Conservation (phyloP, 164 flowering plant genomes). For the Aristolochia fimbriata region DNA sequence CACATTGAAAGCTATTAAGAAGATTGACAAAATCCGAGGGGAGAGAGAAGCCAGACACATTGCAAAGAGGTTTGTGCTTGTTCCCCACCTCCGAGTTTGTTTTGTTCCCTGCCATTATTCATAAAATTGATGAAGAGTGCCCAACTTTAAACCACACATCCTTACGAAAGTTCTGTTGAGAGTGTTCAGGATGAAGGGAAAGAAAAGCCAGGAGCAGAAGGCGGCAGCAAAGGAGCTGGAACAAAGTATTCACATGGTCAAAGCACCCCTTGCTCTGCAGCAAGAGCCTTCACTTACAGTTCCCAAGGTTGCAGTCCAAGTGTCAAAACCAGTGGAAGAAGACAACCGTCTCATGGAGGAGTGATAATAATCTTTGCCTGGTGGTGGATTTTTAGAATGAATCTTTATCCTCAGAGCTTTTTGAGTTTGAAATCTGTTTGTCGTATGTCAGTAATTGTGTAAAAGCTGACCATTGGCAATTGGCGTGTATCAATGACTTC, state of each 20-base stretch:
- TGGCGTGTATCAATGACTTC: no score
- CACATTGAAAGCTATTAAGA: constrained; percentile 25
- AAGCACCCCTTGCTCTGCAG: constrained; percentile 34
- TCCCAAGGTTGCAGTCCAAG: constrained; percentile 20
- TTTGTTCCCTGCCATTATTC: background rate
- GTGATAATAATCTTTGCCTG: constrained; percentile 9
- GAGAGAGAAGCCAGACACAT: constrained; percentile 12
- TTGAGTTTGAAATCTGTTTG: no score
- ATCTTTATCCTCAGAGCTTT: no score
- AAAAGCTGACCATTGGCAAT: no score
- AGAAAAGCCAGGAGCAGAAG: constrained; percentile 13
- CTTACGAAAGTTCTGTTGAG: background rate
- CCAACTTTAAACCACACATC: background rate
- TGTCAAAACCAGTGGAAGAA: constrained; percentile 18
- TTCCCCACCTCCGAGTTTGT: background rate
- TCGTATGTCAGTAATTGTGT: no score
- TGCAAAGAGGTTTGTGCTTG: constrained; percentile 10
- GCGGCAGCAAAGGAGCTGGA: constrained; percentile 37
- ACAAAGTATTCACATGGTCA: constrained; percentile 45
- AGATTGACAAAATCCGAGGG: constrained; percentile 14
- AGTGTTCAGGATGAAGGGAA: constrained; percentile 17
- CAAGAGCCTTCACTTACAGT: constrained; percentile 37
- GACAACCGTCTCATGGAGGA: constrained; percentile 53
- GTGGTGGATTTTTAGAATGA: no score
- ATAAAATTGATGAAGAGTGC: no score